A percentile compares a stretch with the other conserved stretches of the same genome.
These are phyloP conservation scores for Stipa capillata DNA, from an alignment of 176 grass and related monocot genomes.

Conservation along the genomic window DNA sequence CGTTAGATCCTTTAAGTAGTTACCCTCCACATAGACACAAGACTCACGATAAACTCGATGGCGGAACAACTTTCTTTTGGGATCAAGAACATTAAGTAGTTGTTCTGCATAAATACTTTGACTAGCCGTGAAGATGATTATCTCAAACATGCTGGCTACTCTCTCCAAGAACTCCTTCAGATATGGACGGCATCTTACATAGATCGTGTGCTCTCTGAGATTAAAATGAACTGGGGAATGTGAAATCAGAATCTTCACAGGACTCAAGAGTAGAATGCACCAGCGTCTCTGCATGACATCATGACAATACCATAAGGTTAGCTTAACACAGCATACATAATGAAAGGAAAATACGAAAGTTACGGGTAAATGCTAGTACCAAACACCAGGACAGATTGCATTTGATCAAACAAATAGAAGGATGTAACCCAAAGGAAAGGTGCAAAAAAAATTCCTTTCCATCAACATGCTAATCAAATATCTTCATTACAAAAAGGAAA, in stretches of 20 bases:
- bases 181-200: slow-evolving; percentile 81
- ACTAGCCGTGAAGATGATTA: slow-evolving; percentile 94
- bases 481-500: too few species aligned
- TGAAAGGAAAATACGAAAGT: neutral
- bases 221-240: slow-evolving; percentile 96
- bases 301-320: neutral
- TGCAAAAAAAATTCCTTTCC: too few species aligned
- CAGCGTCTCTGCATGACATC: slow-evolving; percentile 69
- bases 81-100: slow-evolving; percentile 90
- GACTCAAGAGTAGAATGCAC: slow-evolving; percentile 93
- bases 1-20: slow-evolving; percentile 89
- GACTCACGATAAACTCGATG: slow-evolving; percentile 90
- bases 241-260: slow-evolving; percentile 77
- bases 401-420: neutral
- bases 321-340: slow-evolving; percentile 3
- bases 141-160: slow-evolving; percentile 78
- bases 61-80: slow-evolving; percentile 89
- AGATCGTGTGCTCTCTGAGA: slow-evolving; percentile 79
- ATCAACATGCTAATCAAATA: too few species aligned
- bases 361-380: neutral
- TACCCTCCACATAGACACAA: slow-evolving; percentile 95
- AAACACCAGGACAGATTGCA: neutral
- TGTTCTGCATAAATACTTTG: slow-evolving; percentile 96
- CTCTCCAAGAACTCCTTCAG: slow-evolving; percentile 80
- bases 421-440: neutral